Conservation (phyloP, 2,329 filamentous ascomycete species). For the Penicillium occitanis region DNA sequence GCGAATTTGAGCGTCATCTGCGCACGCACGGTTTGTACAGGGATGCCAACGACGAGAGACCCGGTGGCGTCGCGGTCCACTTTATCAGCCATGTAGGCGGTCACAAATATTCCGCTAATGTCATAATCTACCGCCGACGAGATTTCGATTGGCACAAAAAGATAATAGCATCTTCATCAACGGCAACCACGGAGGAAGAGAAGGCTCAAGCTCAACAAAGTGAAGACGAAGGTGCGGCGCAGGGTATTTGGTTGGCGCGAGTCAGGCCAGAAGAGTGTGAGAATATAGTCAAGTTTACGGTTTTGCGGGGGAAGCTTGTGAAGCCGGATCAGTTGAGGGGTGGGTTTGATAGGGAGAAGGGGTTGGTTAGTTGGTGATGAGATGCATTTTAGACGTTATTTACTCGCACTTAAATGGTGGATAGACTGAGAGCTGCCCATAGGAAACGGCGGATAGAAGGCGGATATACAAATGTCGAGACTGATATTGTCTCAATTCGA, state of each 20-base stretch:
- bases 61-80: conserved; percentile 91
- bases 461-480: not conserved
- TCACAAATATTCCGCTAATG: conserved; percentile 93
- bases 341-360: conserved; percentile 81
- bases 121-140: conserved; percentile 79
- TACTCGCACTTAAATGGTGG: not conserved
- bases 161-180: conserved; percentile 17
- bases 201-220: conserved; percentile 25
- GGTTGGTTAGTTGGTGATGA: conserved; percentile 78
- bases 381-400: not conserved
- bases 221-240: conserved; percentile 61
- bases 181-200: not conserved
- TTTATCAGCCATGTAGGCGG: conserved; percentile 96
- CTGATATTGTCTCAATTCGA: not conserved
- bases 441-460: not conserved
- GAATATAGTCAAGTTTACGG: conserved; percentile 83
- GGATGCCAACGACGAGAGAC: conserved; percentile 82
- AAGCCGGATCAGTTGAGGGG: conserved; percentile 85
- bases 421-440: not conserved
- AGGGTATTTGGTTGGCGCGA: conserved; percentile 90
- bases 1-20: conserved; percentile 86
- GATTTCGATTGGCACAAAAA: conserved; percentile 40
- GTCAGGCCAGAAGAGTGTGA: conserved; percentile 87
- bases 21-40: conserved; percentile 80
- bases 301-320: conserved; percentile 89